Percentiles rank a stretch among this genome's conserved stretches.
These are phyloP conservation scores for Acer saccharum DNA, from an alignment of 345 rosid genomes.

Conservation along the genomic window DNA sequence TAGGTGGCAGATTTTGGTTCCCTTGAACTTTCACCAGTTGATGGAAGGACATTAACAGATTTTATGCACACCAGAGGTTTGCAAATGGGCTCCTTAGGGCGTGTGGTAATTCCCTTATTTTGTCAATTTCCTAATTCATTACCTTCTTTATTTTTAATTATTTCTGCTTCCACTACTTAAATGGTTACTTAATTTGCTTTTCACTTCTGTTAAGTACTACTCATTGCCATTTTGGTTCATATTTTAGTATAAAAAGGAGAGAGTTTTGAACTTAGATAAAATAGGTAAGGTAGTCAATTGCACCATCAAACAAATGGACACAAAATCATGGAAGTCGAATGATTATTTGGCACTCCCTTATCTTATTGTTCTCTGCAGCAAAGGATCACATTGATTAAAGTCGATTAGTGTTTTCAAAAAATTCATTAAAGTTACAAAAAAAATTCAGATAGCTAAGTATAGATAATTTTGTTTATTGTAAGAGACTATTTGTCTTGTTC, in stretches of 20 bases:
- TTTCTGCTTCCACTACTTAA: constrained; percentile 31
- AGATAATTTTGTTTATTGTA: neutral
- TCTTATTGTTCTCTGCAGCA: neutral
- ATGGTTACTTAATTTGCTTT: constrained; percentile 7
- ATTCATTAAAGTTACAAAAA: neutral
- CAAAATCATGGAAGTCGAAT: neutral
- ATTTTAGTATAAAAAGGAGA: neutral
- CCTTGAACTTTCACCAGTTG: constrained; percentile 98
- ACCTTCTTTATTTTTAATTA: constrained; percentile 31
- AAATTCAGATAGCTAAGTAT: neutral
- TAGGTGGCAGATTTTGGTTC: constrained; percentile 99
- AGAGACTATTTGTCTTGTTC: neutral
- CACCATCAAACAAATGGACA: neutral
- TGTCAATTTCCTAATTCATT: constrained; percentile 11
- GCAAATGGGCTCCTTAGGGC: constrained; percentile 87
- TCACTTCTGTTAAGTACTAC: neutral
- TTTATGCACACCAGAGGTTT: constrained; percentile 98
- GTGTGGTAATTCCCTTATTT: constrained; percentile 58
- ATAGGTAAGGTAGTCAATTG: neutral
- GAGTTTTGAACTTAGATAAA: neutral
- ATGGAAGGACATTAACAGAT: constrained; percentile 95
- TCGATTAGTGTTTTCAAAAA: neutral
- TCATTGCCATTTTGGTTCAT: neutral
- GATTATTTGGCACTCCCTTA: neutral
- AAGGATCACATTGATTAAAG: neutral